Evolutionary conservation across 1,284 basidiomycete species (phyloP).

Genomic region (Trichosporon ovoides): DNA sequence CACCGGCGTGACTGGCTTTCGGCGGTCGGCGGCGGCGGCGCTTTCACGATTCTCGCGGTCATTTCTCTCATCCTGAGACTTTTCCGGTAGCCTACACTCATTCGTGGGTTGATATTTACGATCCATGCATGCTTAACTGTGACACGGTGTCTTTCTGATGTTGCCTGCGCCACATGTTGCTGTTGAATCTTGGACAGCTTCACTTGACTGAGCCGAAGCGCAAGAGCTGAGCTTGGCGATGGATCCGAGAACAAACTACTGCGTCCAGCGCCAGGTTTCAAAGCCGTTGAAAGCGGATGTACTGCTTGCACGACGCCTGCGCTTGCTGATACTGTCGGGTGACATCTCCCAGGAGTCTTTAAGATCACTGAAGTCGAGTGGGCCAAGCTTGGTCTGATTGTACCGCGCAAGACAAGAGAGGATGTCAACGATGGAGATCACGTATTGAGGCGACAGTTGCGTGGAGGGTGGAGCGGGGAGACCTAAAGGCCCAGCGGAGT

Average conservation of each 20-base stretch:
- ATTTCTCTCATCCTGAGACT: neutral
- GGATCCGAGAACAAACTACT: neutral
- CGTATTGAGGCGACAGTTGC: constrained; percentile 32
- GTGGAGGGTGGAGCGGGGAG: constrained; percentile 30
- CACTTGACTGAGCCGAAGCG: too few relatives aligned
- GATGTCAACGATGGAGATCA: constrained; percentile 38
- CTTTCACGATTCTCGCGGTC: neutral
- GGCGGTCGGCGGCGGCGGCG: constrained; percentile 36
- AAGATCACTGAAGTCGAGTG: constrained; percentile 4
- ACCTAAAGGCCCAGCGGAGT: constrained; percentile 16
- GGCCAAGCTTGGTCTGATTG: constrained; percentile 18
- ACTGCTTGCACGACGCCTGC: constrained; percentile 22
- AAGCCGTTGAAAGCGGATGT: constrained; percentile 18
- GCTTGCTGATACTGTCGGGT: constrained; percentile 24
- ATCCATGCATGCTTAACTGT: too few relatives aligned
- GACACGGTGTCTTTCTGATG: too few relatives aligned
- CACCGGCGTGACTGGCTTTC: constrained; percentile 34
- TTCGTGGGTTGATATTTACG: too few relatives aligned
- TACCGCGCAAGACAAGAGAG: constrained; percentile 28
- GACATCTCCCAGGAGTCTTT: constrained; percentile 17
- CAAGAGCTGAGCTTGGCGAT: too few relatives aligned
- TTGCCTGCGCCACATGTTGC: too few relatives aligned
- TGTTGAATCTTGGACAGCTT: too few relatives aligned
- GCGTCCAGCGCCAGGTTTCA: constrained; percentile 34
- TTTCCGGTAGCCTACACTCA: too few relatives aligned